These are phyloP conservation scores for Tricholoma sp. DNA, from an alignment of 768 basidiomycete genomes.

Conservation along the genomic window DNA sequence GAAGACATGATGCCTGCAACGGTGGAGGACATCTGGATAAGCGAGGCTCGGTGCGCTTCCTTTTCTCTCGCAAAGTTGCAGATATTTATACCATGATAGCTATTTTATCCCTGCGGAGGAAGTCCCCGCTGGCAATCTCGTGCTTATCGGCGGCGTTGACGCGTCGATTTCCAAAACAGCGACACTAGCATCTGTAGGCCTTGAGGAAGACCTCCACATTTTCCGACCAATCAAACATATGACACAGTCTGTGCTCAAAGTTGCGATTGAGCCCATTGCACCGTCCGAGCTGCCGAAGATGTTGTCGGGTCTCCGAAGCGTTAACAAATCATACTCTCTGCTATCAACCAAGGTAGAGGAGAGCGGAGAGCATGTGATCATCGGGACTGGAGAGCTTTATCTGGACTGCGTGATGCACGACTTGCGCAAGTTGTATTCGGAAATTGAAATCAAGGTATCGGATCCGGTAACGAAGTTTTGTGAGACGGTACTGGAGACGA, in stretches of 20 bases:
- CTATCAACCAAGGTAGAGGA: slow-evolving; percentile 96
- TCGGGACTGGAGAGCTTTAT: slow-evolving; percentile 96
- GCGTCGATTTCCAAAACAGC: slow-evolving; percentile 94
- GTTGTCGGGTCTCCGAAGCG: slow-evolving; percentile 91
- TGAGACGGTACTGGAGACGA: slow-evolving; percentile 97
- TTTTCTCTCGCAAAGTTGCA: not conserved
- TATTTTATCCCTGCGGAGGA: slow-evolving; percentile 90
- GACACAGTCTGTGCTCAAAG: slow-evolving; percentile 94
- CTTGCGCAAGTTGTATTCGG: slow-evolving; percentile 84
- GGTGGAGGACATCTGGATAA: slow-evolving; percentile 87
- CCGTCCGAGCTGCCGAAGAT: slow-evolving; percentile 99
- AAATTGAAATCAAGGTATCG: slow-evolving; percentile 99
- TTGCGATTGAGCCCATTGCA: slow-evolving; percentile 96
- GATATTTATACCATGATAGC: slow-evolving; percentile 34
- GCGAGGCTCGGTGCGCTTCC: slow-evolving; percentile 74
- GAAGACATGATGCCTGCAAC: slow-evolving; percentile 91
- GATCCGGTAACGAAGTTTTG: slow-evolving; percentile 98
- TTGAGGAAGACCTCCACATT: slow-evolving; percentile 87
- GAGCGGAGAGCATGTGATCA: slow-evolving; percentile 93
- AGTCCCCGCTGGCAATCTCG: slow-evolving; percentile 86
- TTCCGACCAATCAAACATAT: slow-evolving; percentile 96
- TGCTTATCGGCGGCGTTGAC: slow-evolving; percentile 90
- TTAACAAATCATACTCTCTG: slow-evolving; percentile 97
- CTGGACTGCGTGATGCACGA: slow-evolving; percentile 98
- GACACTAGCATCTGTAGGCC: slow-evolving; percentile 68